phyloP scores from a whole-genome alignment of 805 yeast genomes.

The Candida corydali region DNA sequence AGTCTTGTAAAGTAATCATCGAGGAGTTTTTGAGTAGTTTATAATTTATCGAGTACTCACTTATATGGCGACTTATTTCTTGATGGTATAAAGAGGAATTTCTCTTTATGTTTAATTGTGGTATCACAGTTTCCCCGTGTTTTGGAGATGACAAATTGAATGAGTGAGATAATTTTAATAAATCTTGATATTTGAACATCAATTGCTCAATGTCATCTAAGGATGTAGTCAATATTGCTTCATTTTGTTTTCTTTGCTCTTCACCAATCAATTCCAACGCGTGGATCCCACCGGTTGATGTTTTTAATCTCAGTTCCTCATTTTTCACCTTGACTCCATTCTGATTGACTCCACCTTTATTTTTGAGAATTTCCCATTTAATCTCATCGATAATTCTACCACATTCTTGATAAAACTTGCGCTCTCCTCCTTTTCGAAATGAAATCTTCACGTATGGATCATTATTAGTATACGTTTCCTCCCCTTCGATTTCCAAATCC shows the following conservation, averaged over 20 bases:
- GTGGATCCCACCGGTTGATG: conserved; percentile 42
- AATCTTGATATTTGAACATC: conserved; percentile 74
- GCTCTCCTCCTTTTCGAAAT: conserved; percentile 70
- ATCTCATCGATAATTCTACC: conserved; percentile 40
- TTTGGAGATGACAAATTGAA: conserved; percentile 19
- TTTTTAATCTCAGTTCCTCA: conserved; percentile 2
- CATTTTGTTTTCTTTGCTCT: conserved; percentile 52
- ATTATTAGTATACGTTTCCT: conserved; percentile 30
- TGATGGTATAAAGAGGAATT: conserved; percentile 42
- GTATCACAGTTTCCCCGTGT: conserved; percentile 12
- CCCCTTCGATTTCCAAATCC: conserved; percentile 21
- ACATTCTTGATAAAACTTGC: conserved; percentile 44
- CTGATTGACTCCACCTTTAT: conserved; percentile 32
- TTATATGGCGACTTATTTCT: conserved; percentile 75
- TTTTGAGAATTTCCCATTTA: conserved; percentile 44
- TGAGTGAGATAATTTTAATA: conserved; percentile 53
- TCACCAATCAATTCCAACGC: conserved; percentile 61
- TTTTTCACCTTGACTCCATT: conserved; percentile 26
- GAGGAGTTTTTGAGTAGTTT: conserved; percentile 28
- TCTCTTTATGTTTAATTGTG: conserved; percentile 34
- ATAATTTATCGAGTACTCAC: conserved; percentile 54
- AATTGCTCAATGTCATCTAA: conserved; percentile 72
- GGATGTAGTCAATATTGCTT: conserved; percentile 60
- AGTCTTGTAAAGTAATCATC: conserved; percentile 38
- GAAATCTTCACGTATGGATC: conserved; percentile 58